Percentiles rank a stretch among this genome's conserved stretches.
Conservation (phyloP, 345 rosid species). For the Salix purpurea region DNA sequence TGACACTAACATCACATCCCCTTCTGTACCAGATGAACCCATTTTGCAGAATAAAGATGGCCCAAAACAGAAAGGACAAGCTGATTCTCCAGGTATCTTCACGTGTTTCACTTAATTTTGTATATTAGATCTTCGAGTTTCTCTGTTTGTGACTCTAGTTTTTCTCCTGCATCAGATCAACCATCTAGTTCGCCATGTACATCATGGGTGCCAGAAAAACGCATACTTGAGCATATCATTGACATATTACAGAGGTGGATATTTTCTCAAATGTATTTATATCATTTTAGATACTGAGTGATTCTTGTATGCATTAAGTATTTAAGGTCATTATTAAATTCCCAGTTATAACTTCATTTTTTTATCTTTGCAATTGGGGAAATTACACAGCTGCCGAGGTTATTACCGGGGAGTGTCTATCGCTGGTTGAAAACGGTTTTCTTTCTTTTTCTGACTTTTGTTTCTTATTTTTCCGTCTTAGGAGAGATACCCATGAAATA, state of each 20-base stretch:
- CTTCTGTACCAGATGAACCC: constrained; percentile 19
- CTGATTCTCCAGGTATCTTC: constrained; percentile 20
- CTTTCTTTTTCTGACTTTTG: background rate
- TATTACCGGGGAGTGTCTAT: background rate
- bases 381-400: background rate
- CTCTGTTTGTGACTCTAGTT: constrained; percentile 10
- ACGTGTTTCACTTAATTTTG: constrained; percentile 1
- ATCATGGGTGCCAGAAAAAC: constrained; percentile 41
- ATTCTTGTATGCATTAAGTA: background rate
- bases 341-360: background rate
- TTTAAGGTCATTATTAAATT: background rate
- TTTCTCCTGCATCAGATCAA: constrained; percentile 28
- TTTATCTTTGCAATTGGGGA: background rate
- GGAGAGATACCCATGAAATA: constrained; percentile 60
- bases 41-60: constrained; percentile 2
- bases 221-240: constrained; percentile 37
- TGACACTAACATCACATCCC: constrained; percentile 2
- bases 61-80: constrained; percentile 15
- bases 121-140: constrained; percentile 2
- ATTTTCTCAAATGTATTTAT: background rate
- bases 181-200: constrained; percentile 11
- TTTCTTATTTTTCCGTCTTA: constrained; percentile 11
- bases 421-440: background rate
- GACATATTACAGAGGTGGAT: constrained; percentile 56
- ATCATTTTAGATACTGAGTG: background rate